phyloP scores from a whole-genome alignment of 2,329 filamentous ascomycete genomes.

The Colletotrichum chlorophyti region DNA sequence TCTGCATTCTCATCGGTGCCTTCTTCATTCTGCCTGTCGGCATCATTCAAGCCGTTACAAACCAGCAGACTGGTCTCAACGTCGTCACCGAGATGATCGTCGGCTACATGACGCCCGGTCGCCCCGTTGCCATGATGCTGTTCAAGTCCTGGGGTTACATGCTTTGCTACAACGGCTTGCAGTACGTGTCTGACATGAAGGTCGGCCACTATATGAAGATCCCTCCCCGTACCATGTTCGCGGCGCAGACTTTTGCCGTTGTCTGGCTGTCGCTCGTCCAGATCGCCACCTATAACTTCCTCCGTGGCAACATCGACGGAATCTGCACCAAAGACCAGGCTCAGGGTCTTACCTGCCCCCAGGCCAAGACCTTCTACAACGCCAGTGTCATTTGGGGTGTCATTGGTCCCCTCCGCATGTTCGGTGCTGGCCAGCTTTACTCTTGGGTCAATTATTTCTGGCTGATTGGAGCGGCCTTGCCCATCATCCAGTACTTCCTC shows the following conservation, averaged over 20 bases:
- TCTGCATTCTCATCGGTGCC: constrained; percentile 47
- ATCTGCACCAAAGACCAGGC: constrained; percentile 57
- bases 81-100: constrained; percentile 56
- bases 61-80: constrained; percentile 54
- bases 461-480: constrained; percentile 57
- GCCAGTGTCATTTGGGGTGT: constrained; percentile 67
- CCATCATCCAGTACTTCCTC: constrained; percentile 54
- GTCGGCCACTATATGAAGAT: constrained; percentile 62
- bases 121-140: constrained; percentile 56
- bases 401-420: constrained; percentile 51
- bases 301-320: constrained; percentile 54
- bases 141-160: constrained; percentile 57
- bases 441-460: constrained; percentile 58
- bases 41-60: constrained; percentile 56
- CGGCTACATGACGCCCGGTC: constrained; percentile 55
- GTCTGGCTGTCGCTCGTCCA: constrained; percentile 47
- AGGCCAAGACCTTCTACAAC: constrained; percentile 65
- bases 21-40: constrained; percentile 51
- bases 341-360: constrained; percentile 62
- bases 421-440: constrained; percentile 52
- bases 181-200: constrained; percentile 57
- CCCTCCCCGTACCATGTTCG: constrained; percentile 56
- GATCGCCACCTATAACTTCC: constrained; percentile 45
- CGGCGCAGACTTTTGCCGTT: constrained; percentile 50
- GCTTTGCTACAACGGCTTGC: constrained; percentile 52